These are phyloP conservation scores for Exophiala mesophila DNA, from an alignment of 2,329 filamentous ascomycete species.

Conservation along the genomic window DNA sequence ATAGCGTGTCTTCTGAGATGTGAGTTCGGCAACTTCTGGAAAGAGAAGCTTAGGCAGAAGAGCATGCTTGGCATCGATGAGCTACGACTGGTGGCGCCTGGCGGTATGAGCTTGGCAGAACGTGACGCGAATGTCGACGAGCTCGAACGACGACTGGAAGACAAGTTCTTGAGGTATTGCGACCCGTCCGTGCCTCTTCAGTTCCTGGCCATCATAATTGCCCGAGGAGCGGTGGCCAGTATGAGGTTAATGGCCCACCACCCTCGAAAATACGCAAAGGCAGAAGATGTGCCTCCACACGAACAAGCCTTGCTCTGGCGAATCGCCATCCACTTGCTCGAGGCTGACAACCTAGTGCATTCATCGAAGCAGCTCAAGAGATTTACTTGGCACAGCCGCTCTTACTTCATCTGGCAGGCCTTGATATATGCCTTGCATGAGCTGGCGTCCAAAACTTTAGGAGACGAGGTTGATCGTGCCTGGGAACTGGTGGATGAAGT, in stretches of 20 bases:
- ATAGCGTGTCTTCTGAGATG: slow-evolving; percentile 57
- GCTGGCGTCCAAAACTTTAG: slow-evolving; percentile 34
- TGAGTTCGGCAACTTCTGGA: slow-evolving; percentile 54
- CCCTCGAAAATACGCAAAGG: slow-evolving; percentile 34
- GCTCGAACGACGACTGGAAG: slow-evolving; percentile 51
- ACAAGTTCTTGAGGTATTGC: slow-evolving; percentile 51
- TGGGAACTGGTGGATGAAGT: slow-evolving; percentile 45
- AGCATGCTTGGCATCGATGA: slow-evolving; percentile 9
- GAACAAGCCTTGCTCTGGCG: slow-evolving; percentile 40
- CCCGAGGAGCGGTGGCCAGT: slow-evolving; percentile 39
- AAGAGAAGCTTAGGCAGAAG: slow-evolving; percentile 16
- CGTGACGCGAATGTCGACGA: slow-evolving; percentile 34
- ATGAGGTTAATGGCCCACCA: slow-evolving; percentile 45
- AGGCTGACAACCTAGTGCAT: slow-evolving; percentile 39
- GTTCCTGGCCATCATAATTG: slow-evolving; percentile 42
- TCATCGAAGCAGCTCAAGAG: slow-evolving; percentile 36
- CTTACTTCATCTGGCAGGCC: slow-evolving; percentile 50
- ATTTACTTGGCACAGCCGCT: slow-evolving; percentile 45
- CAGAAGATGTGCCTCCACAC: slow-evolving; percentile 29
- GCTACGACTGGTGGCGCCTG: slow-evolving; percentile 16
- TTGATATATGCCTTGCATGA: slow-evolving; percentile 48
- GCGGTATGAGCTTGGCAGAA: slow-evolving; percentile 30
- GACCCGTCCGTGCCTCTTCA: slow-evolving; percentile 46
- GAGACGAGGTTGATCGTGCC: slow-evolving; percentile 34
- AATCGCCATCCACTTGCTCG: slow-evolving; percentile 35